Conservation (phyloP, 768 basidiomycete genomes). For the Boletus reticulatus region DNA sequence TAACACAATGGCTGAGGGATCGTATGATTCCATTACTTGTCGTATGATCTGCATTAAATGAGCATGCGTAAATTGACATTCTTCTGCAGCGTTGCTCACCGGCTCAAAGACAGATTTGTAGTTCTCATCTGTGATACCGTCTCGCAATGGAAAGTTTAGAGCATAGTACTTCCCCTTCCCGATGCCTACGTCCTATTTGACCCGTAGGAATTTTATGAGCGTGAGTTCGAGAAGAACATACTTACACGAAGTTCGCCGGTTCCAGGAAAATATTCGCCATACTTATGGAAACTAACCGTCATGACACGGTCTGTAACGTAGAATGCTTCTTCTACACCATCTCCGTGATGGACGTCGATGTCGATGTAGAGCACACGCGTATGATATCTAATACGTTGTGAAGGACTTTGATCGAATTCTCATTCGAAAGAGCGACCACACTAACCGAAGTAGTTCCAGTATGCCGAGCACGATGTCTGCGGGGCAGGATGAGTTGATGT, state of each 20-base stretch:
- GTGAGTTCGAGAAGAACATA: conserved; percentile 3
- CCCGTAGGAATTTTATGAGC: conserved; percentile 8
- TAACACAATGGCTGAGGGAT: conserved; percentile 91
- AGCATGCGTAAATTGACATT: not conserved
- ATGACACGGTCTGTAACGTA: conserved; percentile 99
- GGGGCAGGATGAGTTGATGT: not conserved
- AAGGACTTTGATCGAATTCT: not conserved
- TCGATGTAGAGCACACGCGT: conserved; percentile 95
- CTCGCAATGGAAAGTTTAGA: conserved; percentile 91
- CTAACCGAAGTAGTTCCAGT: conserved; percentile 83
- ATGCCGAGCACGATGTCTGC: conserved; percentile 97
- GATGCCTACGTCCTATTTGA: conserved; percentile 79
- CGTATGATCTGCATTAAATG: conserved; percentile 69
- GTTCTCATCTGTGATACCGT: conserved; percentile 93
- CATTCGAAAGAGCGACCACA: conserved; percentile 1
- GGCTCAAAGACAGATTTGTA: conserved; percentile 96
- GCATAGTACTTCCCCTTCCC: conserved; percentile 94
- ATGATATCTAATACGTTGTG: conserved; percentile 63
- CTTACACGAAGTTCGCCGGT: conserved; percentile 93
- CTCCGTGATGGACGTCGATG: conserved; percentile 98
- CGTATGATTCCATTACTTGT: conserved; percentile 92
- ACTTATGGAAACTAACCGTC: conserved; percentile 98
- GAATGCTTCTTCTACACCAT: conserved; percentile 99
- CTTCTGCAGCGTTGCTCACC: conserved; percentile 43
- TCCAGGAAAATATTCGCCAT: conserved; percentile 98